Conservation (phyloP, 2,329 filamentous ascomycete species). For the Penicillium sp. region DNA sequence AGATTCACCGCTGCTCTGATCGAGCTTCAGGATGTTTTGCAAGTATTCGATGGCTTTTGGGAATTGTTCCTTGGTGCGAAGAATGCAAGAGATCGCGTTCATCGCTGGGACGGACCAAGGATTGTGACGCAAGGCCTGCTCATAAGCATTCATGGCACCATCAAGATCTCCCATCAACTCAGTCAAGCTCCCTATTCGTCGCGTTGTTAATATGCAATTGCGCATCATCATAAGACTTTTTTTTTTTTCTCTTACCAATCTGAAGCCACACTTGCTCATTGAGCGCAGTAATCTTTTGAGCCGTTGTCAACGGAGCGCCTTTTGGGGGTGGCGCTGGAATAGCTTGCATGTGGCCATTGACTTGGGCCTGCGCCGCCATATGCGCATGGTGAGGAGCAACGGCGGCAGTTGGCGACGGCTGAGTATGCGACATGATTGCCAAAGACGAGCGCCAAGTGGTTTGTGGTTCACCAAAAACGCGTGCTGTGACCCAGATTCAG, state of each 20-base stretch:
- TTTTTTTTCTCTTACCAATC: slow-evolving; percentile 60
- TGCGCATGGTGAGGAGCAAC: slow-evolving; percentile 58
- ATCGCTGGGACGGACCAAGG: slow-evolving; percentile 82
- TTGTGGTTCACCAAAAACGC: slow-evolving; percentile 12
- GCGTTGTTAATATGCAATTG: slow-evolving; percentile 13
- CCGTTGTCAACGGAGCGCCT: slow-evolving; percentile 56
- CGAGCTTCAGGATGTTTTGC: slow-evolving; percentile 82
- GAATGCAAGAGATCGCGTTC: slow-evolving; percentile 87
- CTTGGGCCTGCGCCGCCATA: slow-evolving; percentile 30
- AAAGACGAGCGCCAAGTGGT: slow-evolving; percentile 5
- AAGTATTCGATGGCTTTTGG: slow-evolving; percentile 90
- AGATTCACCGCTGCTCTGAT: slow-evolving; percentile 83
- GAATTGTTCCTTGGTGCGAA: slow-evolving; percentile 88
- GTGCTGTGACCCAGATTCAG: slow-evolving; percentile 17
- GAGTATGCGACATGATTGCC: slow-evolving; percentile 64
- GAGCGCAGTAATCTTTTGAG: slow-evolving; percentile 68
- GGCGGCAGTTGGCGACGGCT: slow-evolving; percentile 71
- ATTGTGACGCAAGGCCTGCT: slow-evolving; percentile 82
- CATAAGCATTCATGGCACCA: slow-evolving; percentile 83
- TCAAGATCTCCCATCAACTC: slow-evolving; percentile 85
- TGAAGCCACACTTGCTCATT: slow-evolving; percentile 91
- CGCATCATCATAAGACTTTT: too few species aligned
- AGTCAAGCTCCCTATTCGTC: slow-evolving; percentile 64
- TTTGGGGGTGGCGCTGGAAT: slow-evolving; percentile 48
- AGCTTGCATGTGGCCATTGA: slow-evolving; percentile 54